These are phyloP conservation scores for Neostapfia colusana DNA, from an alignment of 176 grass and related monocot genomes.

Conservation along the genomic window DNA sequence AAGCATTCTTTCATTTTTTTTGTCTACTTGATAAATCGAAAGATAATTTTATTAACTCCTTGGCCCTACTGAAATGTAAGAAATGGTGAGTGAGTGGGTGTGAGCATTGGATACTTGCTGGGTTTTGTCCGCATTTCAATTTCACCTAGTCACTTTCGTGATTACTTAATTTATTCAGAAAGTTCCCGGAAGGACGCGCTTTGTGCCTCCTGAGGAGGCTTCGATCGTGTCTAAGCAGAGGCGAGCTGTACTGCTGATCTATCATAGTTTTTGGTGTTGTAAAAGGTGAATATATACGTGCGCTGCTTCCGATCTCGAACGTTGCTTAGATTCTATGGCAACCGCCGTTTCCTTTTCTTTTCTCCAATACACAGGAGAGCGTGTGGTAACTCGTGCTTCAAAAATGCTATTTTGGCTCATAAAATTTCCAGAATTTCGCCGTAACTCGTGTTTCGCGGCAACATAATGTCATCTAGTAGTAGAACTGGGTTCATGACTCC, in stretches of 20 bases:
- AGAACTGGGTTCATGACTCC: neutral
- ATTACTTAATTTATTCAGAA: constrained; percentile 48
- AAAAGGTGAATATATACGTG: constrained; percentile 35
- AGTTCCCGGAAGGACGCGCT: constrained; percentile 43
- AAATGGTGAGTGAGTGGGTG: constrained; percentile 7
- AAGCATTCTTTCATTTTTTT: constrained; percentile 33
- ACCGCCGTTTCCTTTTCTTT: neutral
- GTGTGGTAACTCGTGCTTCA: too few relatives aligned
- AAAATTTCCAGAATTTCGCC: too few relatives aligned
- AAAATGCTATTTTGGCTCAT: too few relatives aligned
- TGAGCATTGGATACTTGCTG: constrained; percentile 52
- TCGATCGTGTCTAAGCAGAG: constrained; percentile 35
- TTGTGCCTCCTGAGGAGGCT: constrained; percentile 47
- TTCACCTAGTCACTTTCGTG: neutral
- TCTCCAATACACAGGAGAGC: neutral
- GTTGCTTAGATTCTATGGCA: constrained; percentile 37
- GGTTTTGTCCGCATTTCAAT: constrained; percentile 35
- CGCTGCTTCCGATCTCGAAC: constrained; percentile 19
- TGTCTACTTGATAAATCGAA: constrained; percentile 4
- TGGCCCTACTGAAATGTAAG: neutral
- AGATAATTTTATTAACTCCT: constrained; percentile 15
- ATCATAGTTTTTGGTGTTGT: constrained; percentile 43
- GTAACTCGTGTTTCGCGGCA: too few relatives aligned
- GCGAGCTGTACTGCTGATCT: constrained; percentile 30
- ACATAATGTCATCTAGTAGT: too few relatives aligned